Base-by-base conservation (phyloP, 2,329 filamentous ascomycete species). In the Calonectria pseudoturangicola region DNA sequence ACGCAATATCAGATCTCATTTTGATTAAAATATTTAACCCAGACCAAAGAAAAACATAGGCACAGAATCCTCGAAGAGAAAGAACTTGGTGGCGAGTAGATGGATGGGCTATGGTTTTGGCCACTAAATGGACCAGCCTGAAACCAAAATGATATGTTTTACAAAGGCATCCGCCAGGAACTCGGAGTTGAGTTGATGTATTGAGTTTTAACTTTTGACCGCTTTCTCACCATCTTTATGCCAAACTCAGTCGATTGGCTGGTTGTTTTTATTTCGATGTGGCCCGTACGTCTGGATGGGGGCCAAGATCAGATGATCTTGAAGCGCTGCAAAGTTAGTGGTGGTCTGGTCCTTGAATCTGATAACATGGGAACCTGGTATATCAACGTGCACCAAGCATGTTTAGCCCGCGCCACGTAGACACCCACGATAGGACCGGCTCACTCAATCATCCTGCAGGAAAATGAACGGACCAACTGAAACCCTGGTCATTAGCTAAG, bases 351-450 rank as follows among this genome's bases (percentile, higher is more conserved):
- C 6, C 18, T 30, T 63, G 21, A 28, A 63, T 43, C 45, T 68
- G 27, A 51, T 41, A 30, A n/a, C 66, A 68, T 63, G 66, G 66
- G 66, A 68, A 68, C 66, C 66, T 16, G 27, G 66, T 68, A 36
- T 47, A 54, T 45, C 27, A 7, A 51, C 43, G n/a, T 62, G 39
- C 39, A 21, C 5, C 25, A 18, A 15, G 51, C 50, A 47, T 28
- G 4, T 5, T 30, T 30, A 43, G 39, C 54, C 45, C 45, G 43
- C 36, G 66, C 45, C 56, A 63, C 56, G 66, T 68, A 60, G 16
- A 16, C 33, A 33, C 54, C 25, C 27, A 15, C 15, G 9, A 63
- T 41, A 62, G 56, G 54, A 41, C 25, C 45, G 21, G 15, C 45
- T 16, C 16, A 45, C 30, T 56, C 21, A 41, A 47, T 60, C 43